phyloP scores from a whole-genome alignment of 2,329 filamentous ascomycete species.

The Ustulina deusta region DNA sequence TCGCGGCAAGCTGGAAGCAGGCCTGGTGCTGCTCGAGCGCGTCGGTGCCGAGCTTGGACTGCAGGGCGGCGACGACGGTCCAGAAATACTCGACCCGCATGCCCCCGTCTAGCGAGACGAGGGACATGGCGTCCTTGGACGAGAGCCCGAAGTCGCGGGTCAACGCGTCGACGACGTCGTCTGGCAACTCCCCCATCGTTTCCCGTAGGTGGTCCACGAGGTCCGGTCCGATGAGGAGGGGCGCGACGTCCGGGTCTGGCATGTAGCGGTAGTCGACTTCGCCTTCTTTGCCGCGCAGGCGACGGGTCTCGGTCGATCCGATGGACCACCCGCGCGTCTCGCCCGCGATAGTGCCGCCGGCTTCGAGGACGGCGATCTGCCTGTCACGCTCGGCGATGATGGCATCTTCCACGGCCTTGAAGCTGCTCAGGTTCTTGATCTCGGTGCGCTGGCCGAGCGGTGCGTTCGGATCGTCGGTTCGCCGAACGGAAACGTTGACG shows the following conservation, averaged over 20 bases:
- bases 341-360: slow-evolving; percentile 78
- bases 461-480: slow-evolving; percentile 58
- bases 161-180: slow-evolving; percentile 74
- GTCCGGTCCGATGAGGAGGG: slow-evolving; percentile 78
- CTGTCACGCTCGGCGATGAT: slow-evolving; percentile 91
- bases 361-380: slow-evolving; percentile 83
- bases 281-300: slow-evolving; percentile 91
- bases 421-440: slow-evolving; percentile 96
- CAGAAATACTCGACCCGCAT: slow-evolving; percentile 86
- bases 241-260: slow-evolving; percentile 92
- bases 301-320: slow-evolving; percentile 82
- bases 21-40: slow-evolving; percentile 44
- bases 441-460: slow-evolving; percentile 87
- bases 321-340: slow-evolving; percentile 96
- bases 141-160: slow-evolving; percentile 75
- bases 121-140: slow-evolving; percentile 83
- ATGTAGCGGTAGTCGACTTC: slow-evolving; percentile 99
- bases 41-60: slow-evolving; percentile 39
- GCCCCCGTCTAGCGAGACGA: slow-evolving; percentile 82
- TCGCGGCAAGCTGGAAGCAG: slow-evolving; percentile 64
- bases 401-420: slow-evolving; percentile 95
- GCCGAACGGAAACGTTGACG: slow-evolving; percentile 90
- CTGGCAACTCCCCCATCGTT: slow-evolving; percentile 78
- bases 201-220: slow-evolving; percentile 73
- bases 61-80: slow-evolving; percentile 67